Percentiles rank a stretch among this genome's conserved stretches.
phyloP scores from a whole-genome alignment of 768 basidiomycete genomes.

The Mycena belliarum region DNA sequence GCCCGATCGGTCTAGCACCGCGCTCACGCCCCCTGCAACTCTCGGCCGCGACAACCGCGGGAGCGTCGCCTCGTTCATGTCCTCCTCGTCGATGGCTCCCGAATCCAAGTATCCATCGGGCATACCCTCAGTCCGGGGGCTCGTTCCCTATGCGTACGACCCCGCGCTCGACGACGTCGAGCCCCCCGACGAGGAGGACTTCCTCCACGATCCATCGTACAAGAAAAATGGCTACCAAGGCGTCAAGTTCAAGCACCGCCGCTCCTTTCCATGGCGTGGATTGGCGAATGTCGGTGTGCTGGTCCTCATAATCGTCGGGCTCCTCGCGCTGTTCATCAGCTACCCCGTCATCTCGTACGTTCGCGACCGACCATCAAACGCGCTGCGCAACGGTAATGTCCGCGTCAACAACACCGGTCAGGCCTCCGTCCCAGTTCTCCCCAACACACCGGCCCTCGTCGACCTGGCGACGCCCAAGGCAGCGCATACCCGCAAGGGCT shows the following conservation, averaged over 20 bases:
- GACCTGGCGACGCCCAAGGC: conserved; percentile 67
- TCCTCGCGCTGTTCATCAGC: conserved; percentile 77
- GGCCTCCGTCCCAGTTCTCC: conserved; percentile 58
- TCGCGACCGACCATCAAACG: conserved; percentile 35
- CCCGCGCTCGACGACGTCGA: conserved; percentile 56
- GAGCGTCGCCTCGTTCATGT: conserved; percentile 36
- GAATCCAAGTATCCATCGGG: conserved; percentile 69
- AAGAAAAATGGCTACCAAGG: conserved; percentile 22
- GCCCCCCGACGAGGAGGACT: conserved; percentile 71
- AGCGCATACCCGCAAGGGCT: conserved; percentile 65
- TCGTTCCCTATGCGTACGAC: conserved; percentile 74
- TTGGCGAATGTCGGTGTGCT: conserved; percentile 73
- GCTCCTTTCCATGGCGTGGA: conserved; percentile 44
- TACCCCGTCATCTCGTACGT: conserved; percentile 72
- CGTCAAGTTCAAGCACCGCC: conserved; percentile 21
- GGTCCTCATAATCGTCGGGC: conserved; percentile 53
- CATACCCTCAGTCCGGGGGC: conserved; percentile 32
- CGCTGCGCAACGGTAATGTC: conserved; percentile 61
- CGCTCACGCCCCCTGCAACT: conserved; percentile 37
- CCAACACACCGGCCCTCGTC: conserved; percentile 43
- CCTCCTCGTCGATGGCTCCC: conserved; percentile 52
- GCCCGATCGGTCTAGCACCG: conserved; percentile 24
- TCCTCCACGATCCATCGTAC: conserved; percentile 62
- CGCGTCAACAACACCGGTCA: conserved; percentile 71
- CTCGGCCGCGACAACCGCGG: conserved; percentile 28